phyloP scores from a whole-genome alignment of 495 filamentous ascomycete species.

The Articulospora tetracladia region DNA sequence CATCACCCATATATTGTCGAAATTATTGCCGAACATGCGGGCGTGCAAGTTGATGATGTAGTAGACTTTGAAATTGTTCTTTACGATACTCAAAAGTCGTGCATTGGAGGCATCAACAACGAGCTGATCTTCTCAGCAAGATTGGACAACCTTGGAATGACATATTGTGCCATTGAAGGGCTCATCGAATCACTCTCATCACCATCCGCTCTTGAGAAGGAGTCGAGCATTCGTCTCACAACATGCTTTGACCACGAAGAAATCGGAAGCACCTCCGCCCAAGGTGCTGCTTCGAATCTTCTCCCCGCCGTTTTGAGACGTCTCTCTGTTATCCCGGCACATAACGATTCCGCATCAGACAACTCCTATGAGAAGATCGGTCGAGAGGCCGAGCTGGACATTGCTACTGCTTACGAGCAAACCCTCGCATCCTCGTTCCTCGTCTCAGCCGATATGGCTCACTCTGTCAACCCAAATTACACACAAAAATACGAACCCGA shows the following conservation, averaged over 20 bases:
- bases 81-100: slow-evolving; percentile 90
- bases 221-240: slow-evolving; percentile 80
- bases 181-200: slow-evolving; percentile 76
- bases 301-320: slow-evolving; percentile 86
- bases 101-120: slow-evolving; percentile 83
- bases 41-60: slow-evolving; percentile 62
- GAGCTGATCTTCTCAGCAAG: slow-evolving; percentile 93
- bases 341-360: slow-evolving; percentile 35
- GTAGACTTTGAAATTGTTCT: slow-evolving; percentile 94
- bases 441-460: slow-evolving; percentile 96
- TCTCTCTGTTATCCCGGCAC: slow-evolving; percentile 70
- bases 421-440: slow-evolving; percentile 90
- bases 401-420: slow-evolving; percentile 85
- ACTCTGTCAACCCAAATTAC: slow-evolving; percentile 94
- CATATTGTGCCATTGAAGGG: slow-evolving; percentile 78
- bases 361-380: slow-evolving; percentile 49
- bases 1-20: slow-evolving; percentile 87
- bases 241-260: slow-evolving; percentile 97
- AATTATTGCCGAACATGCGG: slow-evolving; percentile 77
- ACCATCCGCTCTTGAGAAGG: slow-evolving; percentile 59
- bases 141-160: slow-evolving; percentile 93
- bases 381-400: slow-evolving; percentile 45
- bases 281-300: slow-evolving; percentile 90
- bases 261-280: slow-evolving; percentile 85
- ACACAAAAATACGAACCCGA: slow-evolving; percentile 82